These are phyloP conservation scores for Babesia bovis DNA, from an alignment of 169 alveolate genomes.

Conservation along the genomic window DNA sequence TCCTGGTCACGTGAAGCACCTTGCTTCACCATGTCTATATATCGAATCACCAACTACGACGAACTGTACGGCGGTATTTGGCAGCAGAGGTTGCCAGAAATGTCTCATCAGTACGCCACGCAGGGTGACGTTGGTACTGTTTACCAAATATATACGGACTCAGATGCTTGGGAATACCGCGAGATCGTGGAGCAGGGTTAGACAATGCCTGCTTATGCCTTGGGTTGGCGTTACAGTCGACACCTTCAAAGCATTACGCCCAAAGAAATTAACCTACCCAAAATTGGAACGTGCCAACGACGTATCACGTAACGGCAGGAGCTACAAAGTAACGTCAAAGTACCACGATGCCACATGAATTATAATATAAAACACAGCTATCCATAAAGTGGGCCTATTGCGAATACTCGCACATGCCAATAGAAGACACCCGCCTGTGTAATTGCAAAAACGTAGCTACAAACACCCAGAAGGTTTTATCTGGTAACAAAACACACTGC, in stretches of 20 bases:
- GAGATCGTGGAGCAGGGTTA: slow-evolving; percentile 82
- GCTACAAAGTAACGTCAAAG: slow-evolving; percentile 79
- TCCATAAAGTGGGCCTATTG: no score
- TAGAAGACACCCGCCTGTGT: no score
- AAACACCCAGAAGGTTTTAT: no score
- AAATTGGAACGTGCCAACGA: slow-evolving; percentile 84
- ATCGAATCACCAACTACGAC: slow-evolving; percentile 32
- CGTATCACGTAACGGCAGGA: slow-evolving; percentile 85
- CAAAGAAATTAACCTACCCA: slow-evolving; percentile 54
- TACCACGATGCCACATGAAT: slow-evolving; percentile 82
- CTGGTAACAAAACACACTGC: no score
- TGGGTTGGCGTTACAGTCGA: slow-evolving; percentile 86
- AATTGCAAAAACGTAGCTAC: no score
- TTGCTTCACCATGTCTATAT: background rate
- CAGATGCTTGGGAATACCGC: slow-evolving; percentile 85
- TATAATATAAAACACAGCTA: no score
- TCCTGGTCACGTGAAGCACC: background rate
- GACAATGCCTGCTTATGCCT: slow-evolving; percentile 84
- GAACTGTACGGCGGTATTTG: slow-evolving; percentile 47
- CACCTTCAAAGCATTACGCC: slow-evolving; percentile 57
- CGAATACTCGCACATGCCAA: no score
- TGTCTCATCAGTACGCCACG: slow-evolving; percentile 67
- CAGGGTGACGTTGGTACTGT: slow-evolving; percentile 81
- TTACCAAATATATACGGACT: slow-evolving; percentile 80
- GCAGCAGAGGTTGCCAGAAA: slow-evolving; percentile 38